Conservation (phyloP, 768 basidiomycete species). For the Lyophyllum decastes region DNA sequence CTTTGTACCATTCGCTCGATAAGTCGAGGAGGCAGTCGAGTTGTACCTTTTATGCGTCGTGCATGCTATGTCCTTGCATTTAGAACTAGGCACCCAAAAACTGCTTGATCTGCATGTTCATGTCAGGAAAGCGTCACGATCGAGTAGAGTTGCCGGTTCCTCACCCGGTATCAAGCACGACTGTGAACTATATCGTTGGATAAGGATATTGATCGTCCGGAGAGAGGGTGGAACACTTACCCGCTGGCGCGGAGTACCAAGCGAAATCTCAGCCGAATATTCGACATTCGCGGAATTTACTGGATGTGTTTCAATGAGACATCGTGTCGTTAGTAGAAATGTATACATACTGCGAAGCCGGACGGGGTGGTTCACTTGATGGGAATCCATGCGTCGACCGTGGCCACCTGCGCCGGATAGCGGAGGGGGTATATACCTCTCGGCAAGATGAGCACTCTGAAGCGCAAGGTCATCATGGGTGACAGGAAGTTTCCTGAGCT, state of each 20-base stretch:
- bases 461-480: constrained; percentile 61
- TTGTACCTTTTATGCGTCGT: constrained; percentile 96
- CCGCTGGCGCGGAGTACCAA: constrained; percentile 83
- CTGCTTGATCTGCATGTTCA: constrained; percentile 69
- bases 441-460: constrained; percentile 83
- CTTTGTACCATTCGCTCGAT: constrained; percentile 85
- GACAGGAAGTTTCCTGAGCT: constrained; percentile 81
- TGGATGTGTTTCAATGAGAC: background rate
- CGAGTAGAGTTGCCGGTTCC: background rate
- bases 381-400: constrained; percentile 60
- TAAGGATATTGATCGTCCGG: background rate
- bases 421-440: constrained; percentile 69
- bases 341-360: constrained; percentile 80
- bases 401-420: constrained; percentile 62
- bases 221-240: constrained; percentile 40
- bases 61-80: constrained; percentile 87
- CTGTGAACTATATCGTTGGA: constrained; percentile 70
- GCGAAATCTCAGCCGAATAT: constrained; percentile 84
- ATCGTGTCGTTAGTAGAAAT: background rate
- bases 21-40: constrained; percentile 71
- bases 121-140: background rate
- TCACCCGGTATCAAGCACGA: constrained; percentile 91
- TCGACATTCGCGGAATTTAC: constrained; percentile 98
- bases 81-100: constrained; percentile 88
- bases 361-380: constrained; percentile 75